Evolutionary conservation across 148 eudicot genomes (phyloP).

Genomic region (Rhododendron ovatum): DNA sequence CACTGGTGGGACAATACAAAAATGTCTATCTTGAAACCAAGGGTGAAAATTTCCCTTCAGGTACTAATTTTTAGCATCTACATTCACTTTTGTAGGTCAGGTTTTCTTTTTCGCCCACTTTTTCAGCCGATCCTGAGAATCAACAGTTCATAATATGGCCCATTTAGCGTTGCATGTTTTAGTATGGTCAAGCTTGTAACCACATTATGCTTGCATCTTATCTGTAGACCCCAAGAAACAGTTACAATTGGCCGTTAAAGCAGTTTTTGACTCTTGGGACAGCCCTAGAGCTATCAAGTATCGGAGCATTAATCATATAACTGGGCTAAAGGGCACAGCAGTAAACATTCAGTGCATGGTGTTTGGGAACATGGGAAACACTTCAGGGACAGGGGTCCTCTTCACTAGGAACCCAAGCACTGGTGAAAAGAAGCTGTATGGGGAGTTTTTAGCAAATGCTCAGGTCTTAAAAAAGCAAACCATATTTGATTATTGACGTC

Average conservation of each 20-base stretch:
- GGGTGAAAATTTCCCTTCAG: constrained; percentile 81
- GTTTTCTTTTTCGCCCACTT: background rate
- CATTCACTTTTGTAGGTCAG: background rate
- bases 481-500: background rate
- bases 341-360: constrained; percentile 98
- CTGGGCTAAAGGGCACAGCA: constrained; percentile 89
- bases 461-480: constrained; percentile 43
- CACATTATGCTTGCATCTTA: background rate
- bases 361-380: constrained; percentile 97
- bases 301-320: constrained; percentile 82
- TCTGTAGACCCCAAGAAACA: constrained; percentile 78
- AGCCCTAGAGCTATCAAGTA: constrained; percentile 88
- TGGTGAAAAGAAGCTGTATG: constrained; percentile 92
- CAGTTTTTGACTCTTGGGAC: constrained; percentile 97
- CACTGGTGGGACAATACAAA: constrained; percentile 74
- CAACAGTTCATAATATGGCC: background rate
- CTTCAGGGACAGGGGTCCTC: constrained; percentile 99
- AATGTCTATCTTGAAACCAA: constrained; percentile 70
- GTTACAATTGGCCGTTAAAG: constrained; percentile 69
- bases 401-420: constrained; percentile 98
- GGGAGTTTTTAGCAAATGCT: constrained; percentile 90
- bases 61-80: constrained; percentile 22
- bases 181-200: background rate
- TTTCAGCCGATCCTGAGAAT: background rate
- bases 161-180: background rate